These are phyloP conservation scores for Solanum virginianum DNA, from an alignment of 257 asterid genomes.

Conservation along the genomic window DNA sequence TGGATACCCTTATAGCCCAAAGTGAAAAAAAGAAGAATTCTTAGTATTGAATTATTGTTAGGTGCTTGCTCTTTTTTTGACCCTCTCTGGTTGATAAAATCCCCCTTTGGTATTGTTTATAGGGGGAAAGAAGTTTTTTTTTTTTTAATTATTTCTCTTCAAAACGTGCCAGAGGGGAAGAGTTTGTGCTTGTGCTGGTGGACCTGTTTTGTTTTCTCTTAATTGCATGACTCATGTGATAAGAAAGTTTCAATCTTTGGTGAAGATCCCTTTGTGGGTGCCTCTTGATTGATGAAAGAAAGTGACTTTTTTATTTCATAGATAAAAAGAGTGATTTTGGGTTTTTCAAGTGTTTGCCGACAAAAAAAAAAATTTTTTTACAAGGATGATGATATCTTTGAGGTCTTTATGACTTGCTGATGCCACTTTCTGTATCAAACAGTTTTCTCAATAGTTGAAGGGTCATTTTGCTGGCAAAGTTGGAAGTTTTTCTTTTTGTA, in stretches of 20 bases:
- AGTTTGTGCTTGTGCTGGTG: neutral
- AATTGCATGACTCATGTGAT: conserved; percentile 8
- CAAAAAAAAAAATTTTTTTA: neutral
- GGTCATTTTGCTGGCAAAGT: conserved; percentile 2
- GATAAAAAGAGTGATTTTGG: neutral
- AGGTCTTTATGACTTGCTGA: neutral
- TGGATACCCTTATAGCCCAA: conserved; percentile 4
- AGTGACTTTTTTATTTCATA: neutral
- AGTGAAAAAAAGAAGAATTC: neutral
- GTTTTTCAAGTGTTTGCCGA: neutral
- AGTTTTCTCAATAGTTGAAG: neutral
- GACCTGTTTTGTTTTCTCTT: neutral
- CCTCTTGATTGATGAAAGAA: neutral
- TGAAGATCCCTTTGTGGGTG: neutral
- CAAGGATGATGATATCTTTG: neutral
- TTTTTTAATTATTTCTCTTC: neutral
- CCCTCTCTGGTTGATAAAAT: neutral
- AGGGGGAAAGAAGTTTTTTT: neutral
- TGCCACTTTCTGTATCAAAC: neutral
- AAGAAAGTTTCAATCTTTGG: conserved; percentile 2
- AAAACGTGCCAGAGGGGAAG: neutral
- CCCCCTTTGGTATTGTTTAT: neutral
- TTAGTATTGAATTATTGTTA: neutral
- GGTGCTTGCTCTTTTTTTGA: neutral
- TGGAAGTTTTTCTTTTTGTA: neutral